A percentile compares a stretch with the other conserved stretches of the same genome.
Evolutionary conservation across 2,329 filamentous ascomycete species (phyloP).

Genomic region (Exserohilum rostratum): DNA sequence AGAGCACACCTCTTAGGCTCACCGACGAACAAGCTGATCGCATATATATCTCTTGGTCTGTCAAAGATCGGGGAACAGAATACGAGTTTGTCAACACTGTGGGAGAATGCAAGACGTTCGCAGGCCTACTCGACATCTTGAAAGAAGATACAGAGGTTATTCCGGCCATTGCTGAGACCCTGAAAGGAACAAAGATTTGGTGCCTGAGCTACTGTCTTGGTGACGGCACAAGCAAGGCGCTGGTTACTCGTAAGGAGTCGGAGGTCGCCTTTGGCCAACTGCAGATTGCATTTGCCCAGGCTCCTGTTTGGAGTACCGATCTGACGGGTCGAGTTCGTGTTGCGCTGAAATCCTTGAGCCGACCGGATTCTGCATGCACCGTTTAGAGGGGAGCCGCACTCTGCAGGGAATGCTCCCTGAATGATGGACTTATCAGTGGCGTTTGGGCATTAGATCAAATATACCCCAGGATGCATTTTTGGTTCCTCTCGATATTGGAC

Average conservation of each 20-base stretch:
- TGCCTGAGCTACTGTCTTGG: slow-evolving; percentile 12
- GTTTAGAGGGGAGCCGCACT: neutral
- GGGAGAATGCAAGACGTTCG: slow-evolving; percentile 14
- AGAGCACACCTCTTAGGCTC: slow-evolving; percentile 3
- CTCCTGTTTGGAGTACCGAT: slow-evolving; percentile 1
- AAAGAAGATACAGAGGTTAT: slow-evolving; percentile 7
- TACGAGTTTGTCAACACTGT: slow-evolving; percentile 14
- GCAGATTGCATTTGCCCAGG: slow-evolving; percentile 7
- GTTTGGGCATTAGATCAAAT: neutral
- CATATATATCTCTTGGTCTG: slow-evolving; percentile 12
- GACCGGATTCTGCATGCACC: neutral
- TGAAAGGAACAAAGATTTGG: slow-evolving; percentile 16
- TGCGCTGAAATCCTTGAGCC: slow-evolving; percentile 6
- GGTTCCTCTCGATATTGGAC: neutral
- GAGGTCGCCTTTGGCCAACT: slow-evolving; percentile 19
- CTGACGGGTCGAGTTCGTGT: slow-evolving; percentile 4
- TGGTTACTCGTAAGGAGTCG: slow-evolving; percentile 6
- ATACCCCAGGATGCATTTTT: neutral
- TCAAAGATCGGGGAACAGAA: slow-evolving; percentile 10
- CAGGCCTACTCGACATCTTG: slow-evolving; percentile 6
- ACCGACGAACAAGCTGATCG: slow-evolving; percentile 14
- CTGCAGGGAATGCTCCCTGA: neutral
- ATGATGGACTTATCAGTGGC: neutral
- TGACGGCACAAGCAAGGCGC: slow-evolving; percentile 11
- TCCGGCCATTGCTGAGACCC: neutral